Base-by-base conservation (phyloP, 441 rosid species). In the Erodium moschatum region DNA sequence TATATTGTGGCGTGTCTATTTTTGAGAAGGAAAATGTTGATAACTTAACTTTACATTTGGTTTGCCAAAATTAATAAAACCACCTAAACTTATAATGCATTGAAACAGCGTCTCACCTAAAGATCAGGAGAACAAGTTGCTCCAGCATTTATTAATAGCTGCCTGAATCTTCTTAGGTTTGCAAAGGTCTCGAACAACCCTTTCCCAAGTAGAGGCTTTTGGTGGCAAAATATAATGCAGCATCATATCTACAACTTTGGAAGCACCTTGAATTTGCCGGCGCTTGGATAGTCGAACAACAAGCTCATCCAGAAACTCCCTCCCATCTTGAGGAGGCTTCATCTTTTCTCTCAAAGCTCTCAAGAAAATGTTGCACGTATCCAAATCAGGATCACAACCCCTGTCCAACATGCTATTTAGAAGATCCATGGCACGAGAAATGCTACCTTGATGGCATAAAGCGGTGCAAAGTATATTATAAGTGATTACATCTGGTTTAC, bases 401-500 rank as follows among this genome's bases (percentile, higher is more conserved):
- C 69, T 73, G 67, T 86, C 90, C 75, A 94, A 72, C 97, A 94
- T 94, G 68, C 73, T 73, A 71, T 85, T 88, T 76, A 94, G 81
- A 76, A 94, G 90, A 83, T 84, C 84, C 74, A 94, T 79, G 66
- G 97, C 97, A 73, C 69, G 84, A 33, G 89, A 84, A 61, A 86
- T 79, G 76, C 77, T 77, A 62, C 77, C 79, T 56, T 80, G 85
- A 78, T 73, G 84, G 77, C 90, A 88, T 68, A 94, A 87, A 60
- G 92, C 91, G 70, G 81, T 77, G 12, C 88, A 73, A 72, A 94
- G 89, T 81, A 89, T 86, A 83, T 89, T 89, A 70, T 94, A 94
- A 31, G 92, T 88, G 69, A 94, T 75, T 42, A 88, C 86, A 80
- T 94, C 99, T 13, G 99, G 97, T 60, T 87, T 90, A 76, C 87